phyloP scores from a whole-genome alignment of 2,329 filamentous ascomycete genomes.

The Diplodia seriata region DNA sequence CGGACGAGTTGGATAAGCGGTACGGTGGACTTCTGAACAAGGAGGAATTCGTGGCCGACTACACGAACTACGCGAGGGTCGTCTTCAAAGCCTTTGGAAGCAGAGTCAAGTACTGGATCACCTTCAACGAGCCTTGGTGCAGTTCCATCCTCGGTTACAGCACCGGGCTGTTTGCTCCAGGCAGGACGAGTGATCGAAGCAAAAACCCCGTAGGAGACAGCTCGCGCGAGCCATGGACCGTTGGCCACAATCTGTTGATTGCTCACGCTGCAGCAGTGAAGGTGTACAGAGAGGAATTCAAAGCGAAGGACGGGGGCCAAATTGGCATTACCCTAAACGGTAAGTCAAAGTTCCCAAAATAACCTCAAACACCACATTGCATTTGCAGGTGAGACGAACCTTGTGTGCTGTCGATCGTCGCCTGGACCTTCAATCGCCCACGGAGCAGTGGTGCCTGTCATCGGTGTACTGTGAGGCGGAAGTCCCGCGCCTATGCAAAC shows the following conservation, averaged over 20 bases:
- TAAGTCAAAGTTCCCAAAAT: conserved; percentile 44
- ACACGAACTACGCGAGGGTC: conserved; percentile 76
- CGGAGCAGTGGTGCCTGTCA: conserved; percentile 2
- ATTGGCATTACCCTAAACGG: conserved; percentile 90
- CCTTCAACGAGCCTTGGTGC: conserved; percentile 91
- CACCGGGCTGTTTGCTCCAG: conserved; percentile 79
- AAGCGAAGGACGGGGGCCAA: conserved; percentile 72
- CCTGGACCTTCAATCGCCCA: conserved; percentile 16
- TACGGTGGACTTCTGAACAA: conserved; percentile 84
- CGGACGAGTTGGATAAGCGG: conserved; percentile 74
- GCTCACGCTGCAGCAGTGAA: conserved; percentile 83
- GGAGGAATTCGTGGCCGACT: conserved; percentile 82
- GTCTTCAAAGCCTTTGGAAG: conserved; percentile 75
- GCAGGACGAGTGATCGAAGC: conserved; percentile 76
- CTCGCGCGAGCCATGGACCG: conserved; percentile 79
- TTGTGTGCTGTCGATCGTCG: conserved; percentile 24
- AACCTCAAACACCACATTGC: conserved; percentile 21
- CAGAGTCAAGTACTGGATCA: conserved; percentile 87
- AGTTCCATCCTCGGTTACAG: conserved; percentile 81
- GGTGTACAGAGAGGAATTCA: conserved; percentile 83
- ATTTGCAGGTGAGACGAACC: conserved; percentile 19
- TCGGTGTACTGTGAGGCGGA: background rate
- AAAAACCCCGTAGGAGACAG: conserved; percentile 76
- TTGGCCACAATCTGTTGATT: conserved; percentile 79
- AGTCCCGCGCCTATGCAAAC: conserved; percentile 21